Conservation (phyloP, 1,139 yeast genomes). For the Saccharomyces hybrid region DNA sequence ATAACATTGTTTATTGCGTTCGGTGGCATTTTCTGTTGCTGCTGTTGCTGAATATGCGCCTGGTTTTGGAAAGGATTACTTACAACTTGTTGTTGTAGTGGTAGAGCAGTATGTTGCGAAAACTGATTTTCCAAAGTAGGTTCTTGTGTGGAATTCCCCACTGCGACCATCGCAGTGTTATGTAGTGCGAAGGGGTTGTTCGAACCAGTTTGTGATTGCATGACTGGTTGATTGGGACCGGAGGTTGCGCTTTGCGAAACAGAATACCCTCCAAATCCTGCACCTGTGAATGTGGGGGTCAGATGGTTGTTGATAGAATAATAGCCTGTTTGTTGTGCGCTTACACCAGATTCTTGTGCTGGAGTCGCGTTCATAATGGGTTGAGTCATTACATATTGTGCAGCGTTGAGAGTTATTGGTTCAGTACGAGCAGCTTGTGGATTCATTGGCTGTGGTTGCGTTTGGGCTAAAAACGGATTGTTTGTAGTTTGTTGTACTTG, state of each 20-base stretch:
- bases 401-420: slow-evolving; percentile 9
- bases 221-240: background rate
- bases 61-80: slow-evolving; percentile 41
- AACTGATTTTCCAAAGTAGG: slow-evolving; percentile 21
- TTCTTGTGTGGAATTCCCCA: slow-evolving; percentile 2
- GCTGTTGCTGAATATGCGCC: slow-evolving; percentile 12
- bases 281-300: slow-evolving; percentile 43
- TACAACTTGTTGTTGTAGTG: slow-evolving; percentile 9
- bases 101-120: slow-evolving; percentile 13
- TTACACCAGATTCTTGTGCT: slow-evolving; percentile 5
- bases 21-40: slow-evolving; percentile 36
- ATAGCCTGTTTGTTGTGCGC: slow-evolving; percentile 6
- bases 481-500: slow-evolving; percentile 16
- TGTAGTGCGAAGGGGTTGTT: slow-evolving; percentile 24
- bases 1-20: slow-evolving; percentile 47
- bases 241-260: background rate
- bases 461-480: slow-evolving; percentile 18
- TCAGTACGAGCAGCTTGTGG: slow-evolving; percentile 7
- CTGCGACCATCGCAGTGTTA: slow-evolving; percentile 10
- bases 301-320: slow-evolving; percentile 16
- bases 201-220: slow-evolving; percentile 15
- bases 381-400: slow-evolving; percentile 3
- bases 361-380: background rate
- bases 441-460: slow-evolving; percentile 20
- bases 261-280: slow-evolving; percentile 49